Base-by-base conservation (phyloP, 2,329 filamentous ascomycete genomes). In the Xylariaceae sp. region DNA sequence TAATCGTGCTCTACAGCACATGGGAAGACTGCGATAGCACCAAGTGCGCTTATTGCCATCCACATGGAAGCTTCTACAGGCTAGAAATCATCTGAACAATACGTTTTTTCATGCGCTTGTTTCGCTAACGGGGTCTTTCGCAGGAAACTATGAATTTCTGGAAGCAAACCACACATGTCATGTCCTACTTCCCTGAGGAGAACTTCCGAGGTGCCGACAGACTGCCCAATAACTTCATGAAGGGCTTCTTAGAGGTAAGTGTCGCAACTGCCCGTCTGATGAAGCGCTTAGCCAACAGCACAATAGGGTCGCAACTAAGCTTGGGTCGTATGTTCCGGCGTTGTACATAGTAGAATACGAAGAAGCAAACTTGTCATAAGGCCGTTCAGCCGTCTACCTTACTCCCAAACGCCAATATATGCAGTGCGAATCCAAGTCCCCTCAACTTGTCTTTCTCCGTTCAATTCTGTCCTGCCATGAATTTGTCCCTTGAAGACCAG, bases 81-180 rank as follows among this genome's bases (percentile, higher is more conserved):
- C n/a, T n/a, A n/a, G n/a, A n/a, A n/a, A n/a, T n/a, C n/a, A n/a
- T n/a, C n/a, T n/a, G n/a, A n/a, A n/a, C n/a, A n/a, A n/a, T n/a
- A n/a, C n/a, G n/a, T n/a, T n/a, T n/a, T n/a, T n/a, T n/a, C n/a
- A n/a, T n/a, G n/a, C n/a, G n/a, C n/a, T n/a, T n/a, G n/a, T n/a
- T 26, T 26, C 11, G 22, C 22, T 26, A 26, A 26, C 22, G 6
- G 6, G 6, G 11, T 26, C 6, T 26, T 43, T 32, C 17, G 38
- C 34, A 96, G 90, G 93, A 98, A 77, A 98, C 87, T 40, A 81
- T 98, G 76, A 98, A 98, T 73, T 98, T 87, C 77, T 98, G 93
- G 93, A 95, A 96, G 71, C 93, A 98, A 70, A 77, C 90, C 48
- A 87, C 87, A 50, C 93, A 98, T 66, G 79, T 98, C 55, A 89